Evolutionary conservation across 768 basidiomycete genomes (phyloP), one percentile per base, ranked within the genome.

Genomic region (Tulasnella sp.): DNA sequence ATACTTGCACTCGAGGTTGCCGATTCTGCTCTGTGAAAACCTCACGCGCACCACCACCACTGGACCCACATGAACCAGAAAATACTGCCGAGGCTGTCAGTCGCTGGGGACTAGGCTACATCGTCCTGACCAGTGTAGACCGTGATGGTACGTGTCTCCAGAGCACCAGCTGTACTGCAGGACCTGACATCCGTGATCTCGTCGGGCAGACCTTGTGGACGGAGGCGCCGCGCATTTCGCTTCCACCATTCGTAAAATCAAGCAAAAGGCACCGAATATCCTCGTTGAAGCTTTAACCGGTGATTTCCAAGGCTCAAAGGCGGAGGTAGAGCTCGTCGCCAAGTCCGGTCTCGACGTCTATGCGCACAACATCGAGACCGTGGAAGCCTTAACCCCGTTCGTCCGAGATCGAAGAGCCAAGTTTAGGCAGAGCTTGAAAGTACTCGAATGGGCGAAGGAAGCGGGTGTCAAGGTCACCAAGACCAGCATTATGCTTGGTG

Each of bases 21-120:
- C 88, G 96, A 76, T 99, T 99, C 83, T 99, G 98, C 82, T 93
- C 96, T 11, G 95, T 99, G 73, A 98, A 98, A 86, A 99, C 98
- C 0, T 95, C 95, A 3, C 87, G 89, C 74, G 83, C 90, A 0
- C 98, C 98, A 11, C 91, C 93, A 39, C 96, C 98, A 9, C 85
- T 99, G 51, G 97, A 99, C 83, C 91, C 93, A 0, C 95, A 98
- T 82, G 98, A 99, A 82, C 98, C 98, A 26, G 98, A 99, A 86
- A 90, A 99, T 83, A 99, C 98, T 2, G 97, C 98, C 0, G 97
- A 99, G 85, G 98, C 98, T 55, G 96, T 99, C 80, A 93, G 93
- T 81, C 90, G 97, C 74, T 99, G 98, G 98, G 96, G 96, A 4
- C 85, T 99, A 75, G 98, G 98, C 0, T 99, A 99, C 83, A 97